phyloP scores from a whole-genome alignment of 75 land plant species.

The Pinus taeda region DNA sequence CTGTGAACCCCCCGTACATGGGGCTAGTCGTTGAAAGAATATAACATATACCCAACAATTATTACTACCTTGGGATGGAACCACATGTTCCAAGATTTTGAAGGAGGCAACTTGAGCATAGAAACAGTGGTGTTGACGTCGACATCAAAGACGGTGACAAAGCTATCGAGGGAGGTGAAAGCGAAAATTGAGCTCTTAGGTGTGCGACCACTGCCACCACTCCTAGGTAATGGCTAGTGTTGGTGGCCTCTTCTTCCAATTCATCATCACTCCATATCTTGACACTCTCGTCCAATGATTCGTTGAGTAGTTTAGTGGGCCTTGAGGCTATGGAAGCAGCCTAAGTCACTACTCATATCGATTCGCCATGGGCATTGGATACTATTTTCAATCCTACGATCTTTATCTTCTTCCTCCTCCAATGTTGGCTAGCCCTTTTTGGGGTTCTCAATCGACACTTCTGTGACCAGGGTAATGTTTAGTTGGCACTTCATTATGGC shows the following conservation, averaged over 20 bases:
- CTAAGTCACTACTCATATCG: slow-evolving; percentile 90
- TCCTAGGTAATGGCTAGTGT: slow-evolving; percentile 87
- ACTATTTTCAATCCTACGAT: slow-evolving; percentile 69
- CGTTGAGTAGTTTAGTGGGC: slow-evolving; percentile 68
- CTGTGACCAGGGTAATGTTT: no score
- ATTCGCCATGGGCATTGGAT: slow-evolving; percentile 84
- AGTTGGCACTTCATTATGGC: no score
- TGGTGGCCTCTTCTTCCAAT: slow-evolving; percentile 19
- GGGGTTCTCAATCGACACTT: no score
- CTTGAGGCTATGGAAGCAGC: slow-evolving; percentile 63
- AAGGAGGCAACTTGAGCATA: slow-evolving; percentile 87
- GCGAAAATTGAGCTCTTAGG: slow-evolving; percentile 85
- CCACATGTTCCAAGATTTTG: slow-evolving; percentile 93
- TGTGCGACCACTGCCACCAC: slow-evolving; percentile 97
- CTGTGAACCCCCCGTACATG: no score
- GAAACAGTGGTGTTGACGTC: slow-evolving; percentile 74
- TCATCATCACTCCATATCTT: slow-evolving; percentile 73
- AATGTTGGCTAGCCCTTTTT: no score
- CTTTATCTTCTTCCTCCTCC: slow-evolving; percentile 50
- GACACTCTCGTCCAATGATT: slow-evolving; percentile 95
- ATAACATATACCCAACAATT: no score
- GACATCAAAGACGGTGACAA: slow-evolving; percentile 87
- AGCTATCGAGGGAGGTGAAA: slow-evolving; percentile 92
- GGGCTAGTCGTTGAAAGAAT: no score
- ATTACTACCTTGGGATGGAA: slow-evolving; percentile 77